These are phyloP conservation scores for Trametes meyenii DNA, from an alignment of 768 basidiomycete genomes.

Conservation along the genomic window DNA sequence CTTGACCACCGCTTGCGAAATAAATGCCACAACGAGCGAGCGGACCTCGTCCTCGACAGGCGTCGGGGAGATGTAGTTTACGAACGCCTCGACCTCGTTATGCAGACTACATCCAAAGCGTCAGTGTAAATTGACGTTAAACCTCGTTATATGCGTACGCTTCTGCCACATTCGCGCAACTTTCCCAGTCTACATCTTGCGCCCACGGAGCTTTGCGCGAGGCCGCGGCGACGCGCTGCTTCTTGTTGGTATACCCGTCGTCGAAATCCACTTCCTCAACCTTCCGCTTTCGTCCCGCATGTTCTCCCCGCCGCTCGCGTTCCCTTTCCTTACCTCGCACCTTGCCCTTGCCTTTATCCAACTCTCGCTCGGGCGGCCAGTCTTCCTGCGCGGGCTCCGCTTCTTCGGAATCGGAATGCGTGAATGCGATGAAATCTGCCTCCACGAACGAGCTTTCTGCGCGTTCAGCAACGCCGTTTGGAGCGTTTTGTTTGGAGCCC, in stretches of 20 bases:
- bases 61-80: slow-evolving; percentile 86
- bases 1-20: slow-evolving; percentile 64
- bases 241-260: slow-evolving; percentile 56
- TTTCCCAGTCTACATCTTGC: slow-evolving; percentile 66
- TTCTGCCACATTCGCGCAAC: slow-evolving; percentile 78
- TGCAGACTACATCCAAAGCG: slow-evolving; percentile 62
- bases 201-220: slow-evolving; percentile 69
- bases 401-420: slow-evolving; percentile 32
- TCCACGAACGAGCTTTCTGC: slow-evolving; percentile 22
- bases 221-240: slow-evolving; percentile 52
- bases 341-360: slow-evolving; percentile 31
- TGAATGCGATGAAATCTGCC: slow-evolving; percentile 37
- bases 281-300: slow-evolving; percentile 48
- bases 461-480: not conserved
- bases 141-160: slow-evolving; percentile 54
- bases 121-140: not conserved
- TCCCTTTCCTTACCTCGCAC: slow-evolving; percentile 7
- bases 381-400: slow-evolving; percentile 18
- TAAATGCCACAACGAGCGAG: slow-evolving; percentile 66
- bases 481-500: not conserved
- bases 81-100: slow-evolving; percentile 82
- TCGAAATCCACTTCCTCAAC: slow-evolving; percentile 48
- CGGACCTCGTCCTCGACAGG: slow-evolving; percentile 85
- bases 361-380: slow-evolving; percentile 26
- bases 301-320: slow-evolving; percentile 9